These are phyloP conservation scores for Yamadazyma scolyti DNA, from an alignment of 805 yeast genomes.

Conservation along the genomic window DNA sequence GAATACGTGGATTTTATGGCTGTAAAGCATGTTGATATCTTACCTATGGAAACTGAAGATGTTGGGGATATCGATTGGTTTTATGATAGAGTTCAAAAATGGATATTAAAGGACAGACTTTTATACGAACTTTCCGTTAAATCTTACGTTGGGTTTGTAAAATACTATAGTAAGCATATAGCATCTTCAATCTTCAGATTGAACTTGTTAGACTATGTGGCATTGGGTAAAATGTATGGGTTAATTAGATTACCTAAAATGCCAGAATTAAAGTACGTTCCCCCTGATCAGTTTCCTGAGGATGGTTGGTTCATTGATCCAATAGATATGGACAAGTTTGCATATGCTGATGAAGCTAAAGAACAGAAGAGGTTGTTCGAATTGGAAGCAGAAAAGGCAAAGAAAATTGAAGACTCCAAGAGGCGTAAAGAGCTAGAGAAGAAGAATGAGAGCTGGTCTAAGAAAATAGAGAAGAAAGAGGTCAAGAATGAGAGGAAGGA, in stretches of 20 bases:
- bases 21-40: conserved; percentile 58
- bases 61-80: conserved; percentile 22
- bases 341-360: conserved; percentile 59
- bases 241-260: conserved; percentile 81
- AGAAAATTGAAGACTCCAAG: conserved; percentile 37
- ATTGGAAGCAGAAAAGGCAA: conserved; percentile 42
- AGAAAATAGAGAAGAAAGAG: conserved; percentile 61
- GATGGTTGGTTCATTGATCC: conserved; percentile 71
- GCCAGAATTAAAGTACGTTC: conserved; percentile 74
- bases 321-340: conserved; percentile 65
- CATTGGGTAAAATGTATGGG: conserved; percentile 74
- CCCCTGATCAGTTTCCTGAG: conserved; percentile 49
- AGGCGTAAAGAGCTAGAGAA: conserved; percentile 41
- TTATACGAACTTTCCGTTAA: conserved; percentile 78
- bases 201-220: conserved; percentile 64
- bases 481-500: conserved; percentile 59
- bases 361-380: conserved; percentile 62
- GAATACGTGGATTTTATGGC: conserved; percentile 77
- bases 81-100: conserved; percentile 32
- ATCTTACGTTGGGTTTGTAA: conserved; percentile 78
- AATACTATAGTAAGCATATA: conserved; percentile 82
- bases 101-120: conserved; percentile 70
- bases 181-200: conserved; percentile 86
- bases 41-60: conserved; percentile 28
- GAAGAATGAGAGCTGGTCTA: conserved; percentile 77